phyloP scores from a whole-genome alignment of 352 stramenopile genomes.

The Globisporangium spiculum region DNA sequence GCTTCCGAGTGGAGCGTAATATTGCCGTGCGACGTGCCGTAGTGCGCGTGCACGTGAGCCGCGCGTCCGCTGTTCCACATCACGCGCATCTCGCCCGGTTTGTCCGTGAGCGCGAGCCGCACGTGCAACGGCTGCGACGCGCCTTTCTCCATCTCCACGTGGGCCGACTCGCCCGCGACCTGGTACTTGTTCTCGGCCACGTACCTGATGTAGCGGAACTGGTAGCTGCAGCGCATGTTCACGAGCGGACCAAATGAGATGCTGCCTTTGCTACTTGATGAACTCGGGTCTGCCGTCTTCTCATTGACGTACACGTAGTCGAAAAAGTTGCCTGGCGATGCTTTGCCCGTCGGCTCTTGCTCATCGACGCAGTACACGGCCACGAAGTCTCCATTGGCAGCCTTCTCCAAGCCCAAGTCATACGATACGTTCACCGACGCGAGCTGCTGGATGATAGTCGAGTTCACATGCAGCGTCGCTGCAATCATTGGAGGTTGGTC shows the following conservation, averaged over 20 bases:
- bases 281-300: not conserved
- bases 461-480: slow-evolving; percentile 12
- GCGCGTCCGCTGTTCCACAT: slow-evolving; percentile 51
- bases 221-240: slow-evolving; percentile 49
- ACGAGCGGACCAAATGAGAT: slow-evolving; percentile 39
- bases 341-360: slow-evolving; percentile 11
- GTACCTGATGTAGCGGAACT: slow-evolving; percentile 34
- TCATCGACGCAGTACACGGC: slow-evolving; percentile 37
- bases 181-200: not conserved
- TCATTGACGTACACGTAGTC: slow-evolving; percentile 28
- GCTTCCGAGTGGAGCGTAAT: slow-evolving; percentile 16
- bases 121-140: slow-evolving; percentile 34
- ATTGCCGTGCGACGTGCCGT: slow-evolving; percentile 23
- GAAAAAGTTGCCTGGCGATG: slow-evolving; percentile 13
- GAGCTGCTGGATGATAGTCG: slow-evolving; percentile 30
- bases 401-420: slow-evolving; percentile 2
- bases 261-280: slow-evolving; percentile 2
- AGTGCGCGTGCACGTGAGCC: slow-evolving; percentile 32
- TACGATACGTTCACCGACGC: slow-evolving; percentile 19
- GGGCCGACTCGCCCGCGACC: slow-evolving; percentile 16
- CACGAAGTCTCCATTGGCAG: slow-evolving; percentile 25
- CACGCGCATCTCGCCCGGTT: slow-evolving; percentile 40
- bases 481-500: not conserved
- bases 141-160: slow-evolving; percentile 37
- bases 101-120: slow-evolving; percentile 15